A percentile compares a stretch with the other conserved stretches of the same genome.
Conservation (phyloP, 2,329 filamentous ascomycete species). For the Fusarium concolor region DNA sequence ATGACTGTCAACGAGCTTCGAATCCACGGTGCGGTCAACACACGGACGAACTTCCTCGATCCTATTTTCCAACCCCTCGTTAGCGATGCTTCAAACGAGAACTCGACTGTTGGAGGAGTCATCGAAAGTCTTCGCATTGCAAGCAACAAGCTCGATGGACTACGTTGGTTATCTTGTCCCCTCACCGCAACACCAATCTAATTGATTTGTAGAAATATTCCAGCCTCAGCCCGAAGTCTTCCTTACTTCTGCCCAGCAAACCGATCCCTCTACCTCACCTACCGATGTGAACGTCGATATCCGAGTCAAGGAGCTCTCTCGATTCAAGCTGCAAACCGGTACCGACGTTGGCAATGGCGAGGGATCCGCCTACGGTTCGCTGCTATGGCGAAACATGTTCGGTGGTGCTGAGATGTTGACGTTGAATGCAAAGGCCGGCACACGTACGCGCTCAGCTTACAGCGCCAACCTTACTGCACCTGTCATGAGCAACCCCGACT, state of each 20-base stretch:
- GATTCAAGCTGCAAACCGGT: slow-evolving; percentile 90
- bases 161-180: slow-evolving; percentile 68
- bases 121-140: slow-evolving; percentile 76
- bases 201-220: slow-evolving; percentile 76
- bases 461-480: slow-evolving; percentile 87
- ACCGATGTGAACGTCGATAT: slow-evolving; percentile 88
- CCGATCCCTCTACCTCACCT: slow-evolving; percentile 75
- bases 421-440: slow-evolving; percentile 88
- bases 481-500: slow-evolving; percentile 84
- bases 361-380: slow-evolving; percentile 90
- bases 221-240: slow-evolving; percentile 84
- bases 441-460: slow-evolving; percentile 90
- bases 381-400: slow-evolving; percentile 90
- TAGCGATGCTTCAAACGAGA: slow-evolving; percentile 71
- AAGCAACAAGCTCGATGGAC: slow-evolving; percentile 79
- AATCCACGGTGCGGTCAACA: slow-evolving; percentile 84
- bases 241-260: slow-evolving; percentile 78
- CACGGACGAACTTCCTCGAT: slow-evolving; percentile 85
- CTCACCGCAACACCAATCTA: slow-evolving; percentile 38
- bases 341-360: slow-evolving; percentile 95
- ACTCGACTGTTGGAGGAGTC: slow-evolving; percentile 84
- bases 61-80: slow-evolving; percentile 83
- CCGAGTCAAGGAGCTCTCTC: slow-evolving; percentile 83
- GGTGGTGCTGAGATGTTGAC: slow-evolving; percentile 92
- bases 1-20: slow-evolving; percentile 88